Evolutionary conservation across 1,284 basidiomycete genomes (phyloP).

Genomic region (Apiotrichum porosum): DNA sequence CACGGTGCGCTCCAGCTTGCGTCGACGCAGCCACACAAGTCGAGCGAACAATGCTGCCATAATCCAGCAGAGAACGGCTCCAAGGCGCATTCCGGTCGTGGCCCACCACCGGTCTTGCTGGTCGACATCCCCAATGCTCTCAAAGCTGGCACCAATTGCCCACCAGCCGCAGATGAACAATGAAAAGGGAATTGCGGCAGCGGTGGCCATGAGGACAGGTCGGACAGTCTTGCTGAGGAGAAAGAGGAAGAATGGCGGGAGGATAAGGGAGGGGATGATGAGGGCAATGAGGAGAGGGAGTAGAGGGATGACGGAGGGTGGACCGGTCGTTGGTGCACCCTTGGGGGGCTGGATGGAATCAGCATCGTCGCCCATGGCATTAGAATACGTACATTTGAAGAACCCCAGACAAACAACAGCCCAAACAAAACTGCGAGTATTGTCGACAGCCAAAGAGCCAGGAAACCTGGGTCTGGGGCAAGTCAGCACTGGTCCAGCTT

Average conservation of each 20-base stretch:
- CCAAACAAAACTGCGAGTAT: constrained; percentile 40
- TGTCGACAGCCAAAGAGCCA: constrained; percentile 43
- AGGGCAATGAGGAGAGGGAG: constrained; percentile 77
- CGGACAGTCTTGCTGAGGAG: constrained; percentile 71
- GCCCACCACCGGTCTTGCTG: constrained; percentile 71
- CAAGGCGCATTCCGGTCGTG: constrained; percentile 61
- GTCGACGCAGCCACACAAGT: constrained; percentile 62
- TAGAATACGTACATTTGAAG: constrained; percentile 36
- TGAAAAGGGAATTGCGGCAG: constrained; percentile 71
- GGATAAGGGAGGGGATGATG: constrained; percentile 63
- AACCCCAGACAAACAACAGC: constrained; percentile 47
- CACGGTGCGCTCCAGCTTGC: constrained; percentile 55
- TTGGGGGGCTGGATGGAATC: constrained; percentile 2
- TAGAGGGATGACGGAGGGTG: constrained; percentile 61
- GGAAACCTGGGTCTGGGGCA: constrained; percentile 38
- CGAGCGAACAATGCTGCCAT: constrained; percentile 68
- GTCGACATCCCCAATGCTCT: constrained; percentile 63
- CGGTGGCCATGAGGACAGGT: constrained; percentile 73
- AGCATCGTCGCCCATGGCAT: neutral
- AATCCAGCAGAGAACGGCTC: constrained; percentile 68
- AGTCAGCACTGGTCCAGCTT: neutral
- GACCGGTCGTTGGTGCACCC: constrained; percentile 1
- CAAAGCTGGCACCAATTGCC: constrained; percentile 85
- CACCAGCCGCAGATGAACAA: constrained; percentile 76
- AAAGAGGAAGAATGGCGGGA: constrained; percentile 71